Percentiles rank a stretch among this genome's conserved stretches.
phyloP scores from a whole-genome alignment of 208 protist species.

The Endotrypanum monterogeii region DNA sequence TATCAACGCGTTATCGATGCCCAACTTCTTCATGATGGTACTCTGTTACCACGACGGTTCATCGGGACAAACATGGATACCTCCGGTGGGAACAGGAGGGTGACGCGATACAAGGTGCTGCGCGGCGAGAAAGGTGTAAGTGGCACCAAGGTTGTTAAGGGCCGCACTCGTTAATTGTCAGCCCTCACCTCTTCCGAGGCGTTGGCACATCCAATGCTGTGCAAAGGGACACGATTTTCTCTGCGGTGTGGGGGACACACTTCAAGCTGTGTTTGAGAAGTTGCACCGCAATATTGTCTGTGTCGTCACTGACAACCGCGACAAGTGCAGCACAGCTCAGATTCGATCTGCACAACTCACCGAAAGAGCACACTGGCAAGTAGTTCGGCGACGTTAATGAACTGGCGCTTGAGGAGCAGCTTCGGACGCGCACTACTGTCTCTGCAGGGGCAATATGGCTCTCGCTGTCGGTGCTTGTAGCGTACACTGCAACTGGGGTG shows the following conservation, averaged over 20 bases:
- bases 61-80: conserved; percentile 43
- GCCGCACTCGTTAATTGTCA: conserved; percentile 29
- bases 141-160: conserved; percentile 48
- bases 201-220: conserved; percentile 46
- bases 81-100: conserved; percentile 46
- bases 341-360: conserved; percentile 32
- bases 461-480: conserved; percentile 38
- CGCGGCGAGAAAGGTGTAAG: conserved; percentile 54
- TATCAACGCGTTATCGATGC: conserved; percentile 12
- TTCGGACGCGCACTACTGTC: conserved; percentile 23
- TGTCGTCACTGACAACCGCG: conserved; percentile 65
- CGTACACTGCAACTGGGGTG: conserved; percentile 31
- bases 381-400: conserved; percentile 35
- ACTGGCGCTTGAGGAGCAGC: conserved; percentile 30
- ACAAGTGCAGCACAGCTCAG: conserved; percentile 43
- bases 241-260: conserved; percentile 40
- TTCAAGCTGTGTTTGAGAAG: conserved; percentile 50
- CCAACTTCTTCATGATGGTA: conserved; percentile 7
- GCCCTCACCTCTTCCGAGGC: conserved; percentile 27
- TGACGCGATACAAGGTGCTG: conserved; percentile 39
- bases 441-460: conserved; percentile 31
- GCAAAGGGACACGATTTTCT: conserved; percentile 57
- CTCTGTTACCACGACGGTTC: conserved; percentile 24
- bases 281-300: conserved; percentile 61
- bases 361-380: conserved; percentile 41